A percentile compares a stretch with the other conserved stretches of the same genome.
phyloP scores from a whole-genome alignment of 2,329 filamentous ascomycete species.

The Ophiostoma ulmi region DNA sequence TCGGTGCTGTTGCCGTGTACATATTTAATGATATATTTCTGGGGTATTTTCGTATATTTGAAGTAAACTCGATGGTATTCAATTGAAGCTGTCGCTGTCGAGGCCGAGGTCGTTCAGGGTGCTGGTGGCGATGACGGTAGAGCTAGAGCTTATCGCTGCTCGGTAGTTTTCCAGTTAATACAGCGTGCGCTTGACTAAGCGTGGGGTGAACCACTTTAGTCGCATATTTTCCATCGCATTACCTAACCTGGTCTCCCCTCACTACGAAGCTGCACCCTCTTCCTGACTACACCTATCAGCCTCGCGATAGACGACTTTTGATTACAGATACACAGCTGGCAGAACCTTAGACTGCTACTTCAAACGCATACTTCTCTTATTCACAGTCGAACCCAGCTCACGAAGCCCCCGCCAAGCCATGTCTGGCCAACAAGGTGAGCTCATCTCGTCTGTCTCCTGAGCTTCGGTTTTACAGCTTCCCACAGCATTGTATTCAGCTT shows the following conservation, averaged over 20 bases:
- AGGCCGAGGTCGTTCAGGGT: not conserved
- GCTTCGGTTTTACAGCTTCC: not conserved
- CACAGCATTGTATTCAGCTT: not conserved
- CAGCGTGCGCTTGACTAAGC: constrained; percentile 10
- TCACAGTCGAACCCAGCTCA: not conserved
- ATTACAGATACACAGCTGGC: not conserved
- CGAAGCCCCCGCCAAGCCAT: not conserved
- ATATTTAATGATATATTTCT: constrained; percentile 29
- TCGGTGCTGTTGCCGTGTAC: constrained; percentile 55
- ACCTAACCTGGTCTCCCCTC: constrained; percentile 8
- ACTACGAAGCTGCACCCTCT: constrained; percentile 11
- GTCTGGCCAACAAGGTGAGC: constrained; percentile 16
- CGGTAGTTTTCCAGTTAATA: not conserved
- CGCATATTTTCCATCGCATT: constrained; percentile 16
- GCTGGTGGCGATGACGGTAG: not conserved
- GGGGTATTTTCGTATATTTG: not conserved
- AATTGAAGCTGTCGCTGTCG: not conserved
- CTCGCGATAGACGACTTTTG: not conserved
- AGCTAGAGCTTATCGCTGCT: constrained; percentile 1
- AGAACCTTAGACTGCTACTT: not conserved
- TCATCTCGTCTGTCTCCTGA: not conserved
- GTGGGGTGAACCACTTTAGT: not conserved
- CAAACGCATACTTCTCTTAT: not conserved
- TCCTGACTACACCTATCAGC: not conserved
- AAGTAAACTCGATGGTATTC: not conserved